phyloP scores from a whole-genome alignment of 805 yeast genomes.

The Trichomonascus vanleenenianus region DNA sequence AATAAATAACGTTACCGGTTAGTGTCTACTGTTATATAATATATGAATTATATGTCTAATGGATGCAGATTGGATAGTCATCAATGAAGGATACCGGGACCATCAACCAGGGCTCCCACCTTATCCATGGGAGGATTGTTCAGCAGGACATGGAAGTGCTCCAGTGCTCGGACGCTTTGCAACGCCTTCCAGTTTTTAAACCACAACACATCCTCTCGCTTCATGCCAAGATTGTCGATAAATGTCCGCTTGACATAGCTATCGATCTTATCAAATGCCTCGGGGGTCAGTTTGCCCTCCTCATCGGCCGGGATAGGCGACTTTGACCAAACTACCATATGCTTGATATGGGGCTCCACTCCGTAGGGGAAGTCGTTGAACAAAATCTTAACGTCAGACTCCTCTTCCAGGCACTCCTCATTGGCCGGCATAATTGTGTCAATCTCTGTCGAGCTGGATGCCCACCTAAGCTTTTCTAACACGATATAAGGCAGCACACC shows the following conservation, averaged over 20 bases:
- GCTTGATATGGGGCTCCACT: slow-evolving; percentile 39
- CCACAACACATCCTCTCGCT: slow-evolving; percentile 39
- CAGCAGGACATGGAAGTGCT: slow-evolving; percentile 50
- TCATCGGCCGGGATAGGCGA: slow-evolving; percentile 33
- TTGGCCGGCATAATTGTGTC: slow-evolving; percentile 9
- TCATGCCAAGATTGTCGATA: slow-evolving; percentile 31
- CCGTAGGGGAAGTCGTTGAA: slow-evolving; percentile 51
- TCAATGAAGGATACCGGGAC: slow-evolving; percentile 1
- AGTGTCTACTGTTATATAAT: no score
- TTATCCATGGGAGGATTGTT: slow-evolving; percentile 18
- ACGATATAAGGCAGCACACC: slow-evolving; percentile 14
- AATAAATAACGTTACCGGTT: no score
- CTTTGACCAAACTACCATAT: slow-evolving; percentile 52
- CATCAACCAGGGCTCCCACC: slow-evolving; percentile 12
- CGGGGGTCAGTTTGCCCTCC: slow-evolving; percentile 37
- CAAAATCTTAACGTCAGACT: slow-evolving; percentile 38
- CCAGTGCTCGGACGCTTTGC: slow-evolving; percentile 47
- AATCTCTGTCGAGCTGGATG: slow-evolving; percentile 3
- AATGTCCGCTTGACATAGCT: slow-evolving; percentile 37
- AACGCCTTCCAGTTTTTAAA: slow-evolving; percentile 50
- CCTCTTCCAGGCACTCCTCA: slow-evolving; percentile 9
- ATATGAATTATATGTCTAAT: no score
- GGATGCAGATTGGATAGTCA: no score
- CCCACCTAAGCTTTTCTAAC: slow-evolving; percentile 15
- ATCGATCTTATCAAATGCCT: slow-evolving; percentile 32